Evolutionary conservation across 2,329 filamentous ascomycete species (phyloP), one percentile per base, ranked within the genome.

Genomic region (Calonectria fujianensis): DNA sequence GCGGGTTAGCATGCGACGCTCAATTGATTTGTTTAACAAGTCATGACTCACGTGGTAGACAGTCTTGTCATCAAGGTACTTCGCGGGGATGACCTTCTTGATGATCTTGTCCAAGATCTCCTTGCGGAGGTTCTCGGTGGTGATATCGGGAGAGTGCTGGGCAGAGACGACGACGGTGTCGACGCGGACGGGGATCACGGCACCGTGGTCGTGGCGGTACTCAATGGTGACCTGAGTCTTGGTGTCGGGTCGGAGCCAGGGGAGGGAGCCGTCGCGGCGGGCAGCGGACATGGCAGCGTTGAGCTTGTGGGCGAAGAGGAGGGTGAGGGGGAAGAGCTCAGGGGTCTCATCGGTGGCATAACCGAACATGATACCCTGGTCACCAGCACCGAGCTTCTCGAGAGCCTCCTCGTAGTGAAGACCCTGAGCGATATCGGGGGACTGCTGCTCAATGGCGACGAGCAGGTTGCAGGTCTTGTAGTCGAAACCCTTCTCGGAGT

Each of bases 291-390:
- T 98, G 87, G 95, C 95, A 85, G 93, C 91, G 90, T 99, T 99
- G 83, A 99, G 95, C 91, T 96, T 96, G 93, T 99, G 97, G 84
- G 97, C 94, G 85, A 98, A 93, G 84, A 96, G 92, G 82, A 98
- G 91, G 83, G 96, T 98, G 84, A 99, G 91, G 80, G 97, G 97
- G 86, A 98, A 95, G 82, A 98, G 92, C 90, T 99, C 97, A 77
- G 96, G 96, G 83, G 97, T 98, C 92, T 99, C 97, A 85, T 99
- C 97, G 84, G 97, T 98, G 87, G 97, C 97, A 92, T 99, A 99
- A 84, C 97, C 97, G 89, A 99, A 99, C 97, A 99, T 99, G 91
- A 99, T 98, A 91, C 97, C 97, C 91, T 99, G 97, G 89, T 99
- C 97, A 94, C 97, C 97, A 78, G 97, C 97, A 88, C 97, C 97